Base-by-base conservation (phyloP, 306 rosid species). In the Boehmeria nivea region DNA sequence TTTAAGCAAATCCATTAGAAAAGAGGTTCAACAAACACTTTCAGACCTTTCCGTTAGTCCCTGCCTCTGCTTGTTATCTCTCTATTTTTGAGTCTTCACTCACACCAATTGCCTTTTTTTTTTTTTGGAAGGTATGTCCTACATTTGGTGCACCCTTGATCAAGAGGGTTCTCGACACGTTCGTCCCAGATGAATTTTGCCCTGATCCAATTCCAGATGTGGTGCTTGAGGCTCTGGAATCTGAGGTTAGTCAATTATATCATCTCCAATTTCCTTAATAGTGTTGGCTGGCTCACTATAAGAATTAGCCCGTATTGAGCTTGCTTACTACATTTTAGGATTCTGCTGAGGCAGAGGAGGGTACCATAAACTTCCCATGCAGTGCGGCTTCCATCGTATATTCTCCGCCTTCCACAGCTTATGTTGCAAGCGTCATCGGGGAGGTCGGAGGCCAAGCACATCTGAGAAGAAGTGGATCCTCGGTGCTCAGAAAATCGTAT, bases 151-250 rank as follows among this genome's bases (percentile, higher is more conserved):
- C 84, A 9, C 83, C 80, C 19, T 65, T 84, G 69, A 91, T 91
- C 78, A 87, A 60, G 79, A 81, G 72, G 76, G 74, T 87, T 71
- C 82, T 91, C 12, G 77, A 85, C 28, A 73, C 71, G 60, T 91
- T 85, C 79, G 87, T 71, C 20, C 94, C 83, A 0, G 99, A 91
- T 18, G 99, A 91, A 69, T 91, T 91, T 80, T 91, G 95, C 76
- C 83, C 89, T 0, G 99, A 91, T 57, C 95, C 87, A 60, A 87
- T 91, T 65, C 95, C 99, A 10, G 47, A 60, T 51, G 75, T 16
- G 40, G 89, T 91, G 49, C 66, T 77, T 52, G 81, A 84, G 73
- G 89, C 87, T 44, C 81, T 91, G 54, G 80, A 82, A 39, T 70
- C 82, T 0, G 80, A 91, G 96, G 99, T 91, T 60, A 66, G 80